Base-by-base conservation (phyloP, 495 filamentous ascomycete genomes). In the Aspergillus asperescens region DNA sequence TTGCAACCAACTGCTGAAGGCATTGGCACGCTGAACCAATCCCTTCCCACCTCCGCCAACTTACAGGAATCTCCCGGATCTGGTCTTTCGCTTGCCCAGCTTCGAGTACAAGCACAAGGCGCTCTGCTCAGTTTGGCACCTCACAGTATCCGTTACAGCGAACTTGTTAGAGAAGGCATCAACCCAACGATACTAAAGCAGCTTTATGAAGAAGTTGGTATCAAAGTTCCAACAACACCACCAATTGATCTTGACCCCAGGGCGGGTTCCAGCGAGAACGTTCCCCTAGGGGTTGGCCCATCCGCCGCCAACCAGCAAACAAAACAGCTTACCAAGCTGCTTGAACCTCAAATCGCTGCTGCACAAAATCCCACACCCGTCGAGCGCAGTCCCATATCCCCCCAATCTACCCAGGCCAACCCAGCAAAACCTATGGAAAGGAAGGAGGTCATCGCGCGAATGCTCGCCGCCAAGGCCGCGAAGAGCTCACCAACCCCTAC, bases 401-500 rank as follows among this genome's bases (percentile, higher is more conserved):
- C 60, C 20, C n/a, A 57, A 9, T 25, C 56, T 24, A 25, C 48
- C 9, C 69, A 62, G 44, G 45, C 56, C 13, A 57, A 62, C 1
- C 16, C 59, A 6, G 54, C 52, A 4, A 82, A 81, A 56, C 76
- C 80, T 7, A 72, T 89, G 59, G 85, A 88, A 57, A 77, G 87
- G 24, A 89, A 89, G 56, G 86, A 89, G 54, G 78, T 87, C 34
- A 88, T 88, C 59, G 86, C 87, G 15, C 78, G 81, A 37, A 81
- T 89, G 61, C 74, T 88, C 42, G 86, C 88, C 32, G 84, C 70
- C 1, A 79, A 77, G 53, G 73, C 73, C 56, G 70, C 70, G 35
- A 68, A 62, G 57, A 48, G 52, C 53, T 57, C 59, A 32, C 51
- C 59, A 22, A 29, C 59, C 32, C 56, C 56, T 44, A 35, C 42